Conservation (phyloP, 805 yeast genomes). For the Kodamaea lidongshanica region DNA sequence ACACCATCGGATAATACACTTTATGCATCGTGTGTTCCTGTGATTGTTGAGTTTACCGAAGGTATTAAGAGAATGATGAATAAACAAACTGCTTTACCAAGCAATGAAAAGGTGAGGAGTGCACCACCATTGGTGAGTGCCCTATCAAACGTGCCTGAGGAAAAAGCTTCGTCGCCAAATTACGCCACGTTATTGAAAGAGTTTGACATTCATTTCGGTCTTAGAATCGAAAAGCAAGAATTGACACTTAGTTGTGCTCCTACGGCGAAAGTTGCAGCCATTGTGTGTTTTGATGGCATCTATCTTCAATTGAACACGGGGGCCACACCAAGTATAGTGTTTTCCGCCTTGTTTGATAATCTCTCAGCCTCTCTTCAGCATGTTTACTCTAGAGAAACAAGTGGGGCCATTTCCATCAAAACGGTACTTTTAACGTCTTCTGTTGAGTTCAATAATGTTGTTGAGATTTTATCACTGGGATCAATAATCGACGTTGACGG, state of each 20-base stretch:
- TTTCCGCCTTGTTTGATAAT: conserved; percentile 45
- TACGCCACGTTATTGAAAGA: conserved; percentile 40
- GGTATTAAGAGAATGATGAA: conserved; percentile 45
- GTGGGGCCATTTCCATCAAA: conserved; percentile 57
- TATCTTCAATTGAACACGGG: conserved; percentile 52
- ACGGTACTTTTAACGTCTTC: conserved; percentile 45
- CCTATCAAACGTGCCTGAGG: conserved; percentile 10
- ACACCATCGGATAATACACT: conserved; percentile 68
- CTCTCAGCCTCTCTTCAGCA: conserved; percentile 77
- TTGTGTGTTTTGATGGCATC: conserved; percentile 68
- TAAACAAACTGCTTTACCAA: conserved; percentile 5
- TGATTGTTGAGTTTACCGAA: conserved; percentile 52
- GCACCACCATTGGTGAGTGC: conserved; percentile 9
- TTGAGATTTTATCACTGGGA: conserved; percentile 45
- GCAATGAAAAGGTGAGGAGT: conserved; percentile 8
- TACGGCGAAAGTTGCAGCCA: conserved; percentile 84
- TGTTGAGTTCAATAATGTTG: conserved; percentile 36
- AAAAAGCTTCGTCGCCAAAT: conserved; percentile 20
- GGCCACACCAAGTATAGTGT: conserved; percentile 29
- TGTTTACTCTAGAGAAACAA: conserved; percentile 80
- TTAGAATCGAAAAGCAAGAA: conserved; percentile 67
- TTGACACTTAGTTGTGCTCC: conserved; percentile 87
- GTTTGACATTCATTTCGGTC: conserved; percentile 55
- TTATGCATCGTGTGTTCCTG: conserved; percentile 73
- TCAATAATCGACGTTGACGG: conserved; percentile 50